Conservation (phyloP, 257 asterid genomes). For the Lycium barbarum region DNA sequence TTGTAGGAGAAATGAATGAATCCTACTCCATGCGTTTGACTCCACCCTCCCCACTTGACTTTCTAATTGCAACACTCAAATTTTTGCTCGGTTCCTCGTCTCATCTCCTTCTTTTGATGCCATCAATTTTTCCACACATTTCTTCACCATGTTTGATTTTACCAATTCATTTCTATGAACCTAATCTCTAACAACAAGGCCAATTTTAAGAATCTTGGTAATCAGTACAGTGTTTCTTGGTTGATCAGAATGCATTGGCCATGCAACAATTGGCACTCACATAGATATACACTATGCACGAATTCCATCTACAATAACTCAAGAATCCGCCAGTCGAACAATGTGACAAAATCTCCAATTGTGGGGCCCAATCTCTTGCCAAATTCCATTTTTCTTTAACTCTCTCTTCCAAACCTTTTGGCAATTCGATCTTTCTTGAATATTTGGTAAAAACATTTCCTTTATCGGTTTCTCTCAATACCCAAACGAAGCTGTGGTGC, state of each 20-base stretch:
- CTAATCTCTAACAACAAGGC: constrained; percentile 23
- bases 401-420: too few species aligned
- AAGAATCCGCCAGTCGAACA: too few species aligned
- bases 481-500: constrained; percentile 65
- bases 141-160: constrained; percentile 36
- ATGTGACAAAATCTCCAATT: too few species aligned
- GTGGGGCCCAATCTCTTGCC: too few species aligned
- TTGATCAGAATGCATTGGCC: constrained; percentile 82
- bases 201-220: constrained; percentile 49
- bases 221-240: constrained; percentile 57
- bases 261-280: constrained; percentile 69
- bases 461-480: constrained; percentile 52
- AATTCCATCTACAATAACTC: constrained; percentile 77
- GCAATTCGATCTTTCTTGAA: neutral
- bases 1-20: constrained; percentile 50
- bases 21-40: constrained; percentile 43
- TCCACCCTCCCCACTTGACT: constrained; percentile 52
- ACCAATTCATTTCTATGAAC: constrained; percentile 21
- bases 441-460: constrained; percentile 25
- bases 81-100: constrained; percentile 50
- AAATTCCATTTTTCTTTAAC: too few species aligned
- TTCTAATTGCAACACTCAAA: constrained; percentile 45
- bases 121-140: constrained; percentile 28
- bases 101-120: constrained; percentile 42
- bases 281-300: constrained; percentile 55